Evolutionary conservation across 148 eudicot genomes (phyloP), one percentile per base, ranked within the genome.

Genomic region (Rheum nobile): DNA sequence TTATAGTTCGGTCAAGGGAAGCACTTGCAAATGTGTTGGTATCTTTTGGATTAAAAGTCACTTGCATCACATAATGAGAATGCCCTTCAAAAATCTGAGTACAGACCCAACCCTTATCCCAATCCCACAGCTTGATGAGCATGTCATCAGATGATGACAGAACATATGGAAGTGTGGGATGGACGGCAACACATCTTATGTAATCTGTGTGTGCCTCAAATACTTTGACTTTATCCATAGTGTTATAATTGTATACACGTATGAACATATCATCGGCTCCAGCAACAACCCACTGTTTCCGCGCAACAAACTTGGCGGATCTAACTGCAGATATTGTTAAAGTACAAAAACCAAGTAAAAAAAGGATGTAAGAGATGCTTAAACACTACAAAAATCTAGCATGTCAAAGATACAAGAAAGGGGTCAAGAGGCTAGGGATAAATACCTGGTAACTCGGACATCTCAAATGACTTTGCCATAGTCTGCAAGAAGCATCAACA

Each of bases 11-110:
- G 77, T 92, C 98, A 75, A 92, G 98, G 31, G 98, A 92, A 22
- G 88, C 93, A 81, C 93, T 92, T 34, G 86, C 90, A 79, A 92
- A 92, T 1, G 83, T 88, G 81, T 85, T 82, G 72, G 84, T 79
- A 61, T 92, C 87, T 72, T 69, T 85, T 14, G 96, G 98, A 67
- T 92, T 90, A 77, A 92, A 81, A 21, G 90, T 86, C 75, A 92
- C 91, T 81, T 87, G 90, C 96, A 92, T 92, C 54, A 92, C 96
- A 82, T 92, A 92, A 79, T 92, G 98, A 21, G 86, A 84, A 77
- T 92, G 98, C 26, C 98, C 98, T 57, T 81, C 87, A 76, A 92
- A 92, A 17, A 86, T 85, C 76, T 84, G 91, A 79, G 88, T 75
- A 77, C 98, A 92, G 16, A 69, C 67, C 93, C 93, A 92, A 22